Percentiles rank a stretch among this genome's conserved stretches.
These are phyloP conservation scores for Fusarium humuli DNA, from an alignment of 2,329 filamentous ascomycete species.

Conservation along the genomic window DNA sequence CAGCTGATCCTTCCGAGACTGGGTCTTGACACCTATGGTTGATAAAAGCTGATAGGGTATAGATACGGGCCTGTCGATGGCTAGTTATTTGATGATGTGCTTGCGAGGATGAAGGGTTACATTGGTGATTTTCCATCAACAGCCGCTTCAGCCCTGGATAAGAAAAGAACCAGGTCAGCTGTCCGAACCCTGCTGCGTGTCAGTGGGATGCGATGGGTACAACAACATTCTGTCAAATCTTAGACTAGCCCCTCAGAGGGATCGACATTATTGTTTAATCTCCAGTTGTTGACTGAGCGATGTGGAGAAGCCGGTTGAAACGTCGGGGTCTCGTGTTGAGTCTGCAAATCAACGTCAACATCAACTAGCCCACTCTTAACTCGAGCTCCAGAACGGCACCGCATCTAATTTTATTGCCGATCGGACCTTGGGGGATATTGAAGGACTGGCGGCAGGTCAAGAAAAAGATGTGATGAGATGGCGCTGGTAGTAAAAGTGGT, in stretches of 20 bases:
- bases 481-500: slow-evolving; percentile 9
- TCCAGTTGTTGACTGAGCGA: slow-evolving; percentile 34
- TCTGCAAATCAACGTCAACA: slow-evolving; percentile 29
- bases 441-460: not conserved
- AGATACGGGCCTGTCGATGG: slow-evolving; percentile 8
- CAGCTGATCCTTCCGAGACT: slow-evolving; percentile 27
- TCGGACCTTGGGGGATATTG: not conserved
- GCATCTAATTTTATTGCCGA: not conserved
- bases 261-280: slow-evolving; percentile 20
- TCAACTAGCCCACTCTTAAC: slow-evolving; percentile 14
- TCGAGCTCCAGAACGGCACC: not conserved
- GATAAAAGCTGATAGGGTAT: not conserved
- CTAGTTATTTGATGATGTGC: slow-evolving; percentile 26
- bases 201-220: slow-evolving; percentile 12
- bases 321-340: slow-evolving; percentile 39
- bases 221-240: slow-evolving; percentile 23
- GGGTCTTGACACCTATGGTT: slow-evolving; percentile 12
- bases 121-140: slow-evolving; percentile 20
- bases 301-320: slow-evolving; percentile 46
- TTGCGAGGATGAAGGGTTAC: slow-evolving; percentile 11
- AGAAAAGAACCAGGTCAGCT: slow-evolving; percentile 32
- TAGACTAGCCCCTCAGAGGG: not conserved
- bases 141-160: slow-evolving; percentile 30
- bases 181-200: slow-evolving; percentile 33
- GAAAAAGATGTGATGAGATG: not conserved